Conservation (phyloP, 169 alveolate genomes). For the Eimeria necatrix region DNA sequence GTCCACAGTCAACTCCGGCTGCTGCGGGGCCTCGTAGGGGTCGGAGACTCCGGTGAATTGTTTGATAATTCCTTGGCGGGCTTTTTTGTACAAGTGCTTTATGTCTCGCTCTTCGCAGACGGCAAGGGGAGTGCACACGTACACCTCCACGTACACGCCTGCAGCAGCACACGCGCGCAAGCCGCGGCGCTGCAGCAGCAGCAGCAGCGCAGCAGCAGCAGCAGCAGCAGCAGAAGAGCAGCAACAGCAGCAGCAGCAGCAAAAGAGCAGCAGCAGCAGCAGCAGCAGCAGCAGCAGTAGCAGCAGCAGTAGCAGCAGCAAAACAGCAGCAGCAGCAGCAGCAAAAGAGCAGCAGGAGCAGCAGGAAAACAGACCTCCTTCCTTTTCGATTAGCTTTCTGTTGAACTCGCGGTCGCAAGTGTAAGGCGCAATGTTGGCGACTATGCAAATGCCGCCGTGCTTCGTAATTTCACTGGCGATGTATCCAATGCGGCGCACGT, state of each 20-base stretch:
- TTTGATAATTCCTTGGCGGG: slow-evolving; percentile 81
- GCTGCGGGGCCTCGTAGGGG: slow-evolving; percentile 81
- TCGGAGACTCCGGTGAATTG: slow-evolving; percentile 82
- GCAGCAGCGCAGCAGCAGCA: background rate
- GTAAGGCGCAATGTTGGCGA: slow-evolving; percentile 83
- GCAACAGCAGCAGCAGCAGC: background rate
- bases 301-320: background rate
- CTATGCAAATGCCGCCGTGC: slow-evolving; percentile 83
- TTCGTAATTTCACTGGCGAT: slow-evolving; percentile 82
- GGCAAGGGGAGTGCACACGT: slow-evolving; percentile 80
- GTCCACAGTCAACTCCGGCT: slow-evolving; percentile 78
- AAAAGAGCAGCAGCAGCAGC: background rate
- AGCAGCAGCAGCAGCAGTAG: background rate
- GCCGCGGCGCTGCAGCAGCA: background rate
- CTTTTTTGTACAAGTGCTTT: slow-evolving; percentile 82
- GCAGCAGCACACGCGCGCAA: background rate
- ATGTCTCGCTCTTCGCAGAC: slow-evolving; percentile 82
- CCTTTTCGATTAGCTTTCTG: slow-evolving; percentile 59
- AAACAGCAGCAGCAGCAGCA: background rate
- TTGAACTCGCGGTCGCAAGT: slow-evolving; percentile 75
- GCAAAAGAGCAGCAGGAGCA: background rate
- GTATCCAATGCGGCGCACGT: slow-evolving; percentile 81
- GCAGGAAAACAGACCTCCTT: slow-evolving; percentile 55
- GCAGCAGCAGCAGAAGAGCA: background rate
- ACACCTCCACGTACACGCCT: slow-evolving; percentile 81